Evolutionary conservation across 2,329 filamentous ascomycete species (phyloP).

Genomic region (Verticillium albo-atrum): DNA sequence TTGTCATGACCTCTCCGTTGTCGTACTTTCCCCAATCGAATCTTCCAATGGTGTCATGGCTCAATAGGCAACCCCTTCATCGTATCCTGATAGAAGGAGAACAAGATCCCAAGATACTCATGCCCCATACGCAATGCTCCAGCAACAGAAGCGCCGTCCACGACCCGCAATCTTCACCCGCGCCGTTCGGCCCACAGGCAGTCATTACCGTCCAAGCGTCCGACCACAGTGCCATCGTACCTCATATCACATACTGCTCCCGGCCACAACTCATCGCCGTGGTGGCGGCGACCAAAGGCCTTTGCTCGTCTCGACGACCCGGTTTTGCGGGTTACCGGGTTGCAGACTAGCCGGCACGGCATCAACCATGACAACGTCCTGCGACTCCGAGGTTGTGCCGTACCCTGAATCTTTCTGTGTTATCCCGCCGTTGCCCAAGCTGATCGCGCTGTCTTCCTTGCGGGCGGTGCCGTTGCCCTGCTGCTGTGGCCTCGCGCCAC

Average conservation of each 20-base stretch:
- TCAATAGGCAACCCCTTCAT: background rate
- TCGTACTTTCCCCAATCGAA: background rate
- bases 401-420: constrained; percentile 44
- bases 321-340: constrained; percentile 51
- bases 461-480: constrained; percentile 15
- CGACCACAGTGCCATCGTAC: background rate
- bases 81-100: background rate
- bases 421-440: constrained; percentile 22
- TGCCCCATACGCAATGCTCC: background rate
- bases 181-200: background rate
- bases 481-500: constrained; percentile 26
- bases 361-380: constrained; percentile 46
- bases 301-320: constrained; percentile 58
- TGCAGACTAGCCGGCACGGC: constrained; percentile 49
- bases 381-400: constrained; percentile 31
- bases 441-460: constrained; percentile 43
- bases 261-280: background rate
- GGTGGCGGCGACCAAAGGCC: constrained; percentile 50
- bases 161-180: background rate
- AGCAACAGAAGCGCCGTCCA: background rate
- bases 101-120: background rate
- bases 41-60: background rate
- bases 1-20: background rate
- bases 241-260: background rate
- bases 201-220: background rate